phyloP scores from a whole-genome alignment of 2,329 filamentous ascomycete genomes.

The Dryadomyces sulphureus region DNA sequence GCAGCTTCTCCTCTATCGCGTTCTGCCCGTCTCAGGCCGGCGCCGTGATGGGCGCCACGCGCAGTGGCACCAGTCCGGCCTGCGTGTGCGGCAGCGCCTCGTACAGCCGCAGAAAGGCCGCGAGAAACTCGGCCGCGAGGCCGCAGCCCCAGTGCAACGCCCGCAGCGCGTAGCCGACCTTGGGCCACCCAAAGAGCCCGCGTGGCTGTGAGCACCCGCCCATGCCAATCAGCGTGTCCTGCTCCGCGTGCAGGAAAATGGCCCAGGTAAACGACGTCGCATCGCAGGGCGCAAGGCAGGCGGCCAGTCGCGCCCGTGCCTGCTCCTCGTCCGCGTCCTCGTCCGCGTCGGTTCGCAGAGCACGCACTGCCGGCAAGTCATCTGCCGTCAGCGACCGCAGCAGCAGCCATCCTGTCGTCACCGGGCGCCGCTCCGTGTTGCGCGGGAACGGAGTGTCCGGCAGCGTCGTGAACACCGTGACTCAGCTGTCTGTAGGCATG shows the following conservation, averaged over 20 bases:
- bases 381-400: constrained; percentile 33
- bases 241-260: constrained; percentile 30
- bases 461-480: constrained; percentile 32
- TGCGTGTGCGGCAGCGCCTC: constrained; percentile 32
- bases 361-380: constrained; percentile 35
- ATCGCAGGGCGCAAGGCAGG: constrained; percentile 34
- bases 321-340: constrained; percentile 28
- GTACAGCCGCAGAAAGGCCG: constrained; percentile 29
- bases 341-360: constrained; percentile 40
- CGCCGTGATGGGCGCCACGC: constrained; percentile 25
- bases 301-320: constrained; percentile 24
- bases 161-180: constrained; percentile 42
- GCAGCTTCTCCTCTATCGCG: constrained; percentile 24
- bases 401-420: constrained; percentile 38
- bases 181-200: constrained; percentile 36
- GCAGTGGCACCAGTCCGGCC: constrained; percentile 17
- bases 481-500: constrained; percentile 34
- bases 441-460: constrained; percentile 27
- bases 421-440: constrained; percentile 20
- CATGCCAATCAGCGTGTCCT: constrained; percentile 29
- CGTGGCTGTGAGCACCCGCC: constrained; percentile 25
- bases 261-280: constrained; percentile 39
- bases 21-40: constrained; percentile 9
- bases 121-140: constrained; percentile 41
- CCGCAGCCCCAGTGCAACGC: constrained; percentile 39